Percentiles rank a stretch among this genome's conserved stretches.
These are phyloP conservation scores for Ceratocystis huliohia DNA, from an alignment of 2,329 filamentous ascomycete species.

Conservation along the genomic window DNA sequence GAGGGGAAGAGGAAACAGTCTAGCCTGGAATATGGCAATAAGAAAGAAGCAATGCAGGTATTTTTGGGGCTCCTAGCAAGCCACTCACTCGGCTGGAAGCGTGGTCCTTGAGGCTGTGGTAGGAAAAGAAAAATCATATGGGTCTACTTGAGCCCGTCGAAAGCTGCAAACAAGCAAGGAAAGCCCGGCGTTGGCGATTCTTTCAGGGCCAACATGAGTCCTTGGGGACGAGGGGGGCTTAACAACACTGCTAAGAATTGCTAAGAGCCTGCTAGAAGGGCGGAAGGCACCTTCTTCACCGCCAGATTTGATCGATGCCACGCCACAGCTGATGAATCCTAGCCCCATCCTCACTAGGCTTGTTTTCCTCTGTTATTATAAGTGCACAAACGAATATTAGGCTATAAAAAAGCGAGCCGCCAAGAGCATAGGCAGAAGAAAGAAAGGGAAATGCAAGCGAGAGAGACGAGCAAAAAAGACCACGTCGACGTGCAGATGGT, in stretches of 20 bases:
- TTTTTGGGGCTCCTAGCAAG: neutral
- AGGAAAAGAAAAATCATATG: neutral
- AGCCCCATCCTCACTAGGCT: neutral
- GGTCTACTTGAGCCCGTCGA: neutral
- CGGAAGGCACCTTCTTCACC: neutral
- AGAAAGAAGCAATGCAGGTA: neutral
- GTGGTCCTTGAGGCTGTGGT: too few relatives aligned
- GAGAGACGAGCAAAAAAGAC: neutral
- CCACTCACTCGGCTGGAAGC: too few relatives aligned
- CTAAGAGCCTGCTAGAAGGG: neutral
- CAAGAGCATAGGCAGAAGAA: neutral
- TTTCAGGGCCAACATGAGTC: neutral
- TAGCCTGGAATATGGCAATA: neutral
- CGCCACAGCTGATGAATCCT: slow-evolving; percentile 2
- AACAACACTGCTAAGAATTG: too few relatives aligned
- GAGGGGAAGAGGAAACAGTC: neutral
- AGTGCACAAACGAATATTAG: neutral
- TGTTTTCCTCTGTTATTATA: neutral
- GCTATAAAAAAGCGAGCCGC: neutral
- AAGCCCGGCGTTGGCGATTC: neutral
- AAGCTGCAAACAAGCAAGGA: neutral
- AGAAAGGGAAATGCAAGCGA: neutral
- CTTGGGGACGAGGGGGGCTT: too few relatives aligned
- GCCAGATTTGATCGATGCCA: slow-evolving; percentile 1
- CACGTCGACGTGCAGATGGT: neutral